These are phyloP conservation scores for Lepidopterella palustris DNA, from an alignment of 495 filamentous ascomycete species.

Conservation along the genomic window DNA sequence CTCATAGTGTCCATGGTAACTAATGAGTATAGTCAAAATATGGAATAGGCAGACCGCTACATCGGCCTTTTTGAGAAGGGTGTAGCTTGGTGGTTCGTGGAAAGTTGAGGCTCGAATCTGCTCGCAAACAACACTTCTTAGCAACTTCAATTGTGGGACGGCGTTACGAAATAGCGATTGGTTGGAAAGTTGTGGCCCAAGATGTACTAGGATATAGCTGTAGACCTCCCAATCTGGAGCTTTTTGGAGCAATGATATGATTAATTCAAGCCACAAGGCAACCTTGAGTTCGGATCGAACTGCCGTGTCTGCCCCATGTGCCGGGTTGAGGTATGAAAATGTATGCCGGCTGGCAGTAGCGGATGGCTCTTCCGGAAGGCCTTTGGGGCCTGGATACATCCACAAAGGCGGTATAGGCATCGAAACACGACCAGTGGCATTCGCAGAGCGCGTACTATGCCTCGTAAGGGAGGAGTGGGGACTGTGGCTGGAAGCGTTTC, in stretches of 20 bases:
- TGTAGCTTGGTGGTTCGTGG: constrained; percentile 34
- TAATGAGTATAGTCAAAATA: constrained; percentile 72
- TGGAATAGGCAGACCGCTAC: constrained; percentile 84
- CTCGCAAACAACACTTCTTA: constrained; percentile 74
- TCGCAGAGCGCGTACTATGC: constrained; percentile 30
- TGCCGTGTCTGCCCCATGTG: constrained; percentile 12
- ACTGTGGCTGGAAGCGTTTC: constrained; percentile 24
- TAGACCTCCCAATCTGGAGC: constrained; percentile 90
- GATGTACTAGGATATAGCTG: constrained; percentile 78
- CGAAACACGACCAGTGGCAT: constrained; percentile 25
- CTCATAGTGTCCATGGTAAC: constrained; percentile 77
- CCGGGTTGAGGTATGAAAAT: constrained; percentile 30
- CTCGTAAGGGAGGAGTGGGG: constrained; percentile 34
- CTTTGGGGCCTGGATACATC: constrained; percentile 47
- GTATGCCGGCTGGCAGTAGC: constrained; percentile 32
- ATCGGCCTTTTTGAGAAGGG: constrained; percentile 78
- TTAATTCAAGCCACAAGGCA: constrained; percentile 65
- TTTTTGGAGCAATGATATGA: constrained; percentile 66
- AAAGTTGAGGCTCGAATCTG: constrained; percentile 73
- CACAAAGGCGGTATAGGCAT: constrained; percentile 49
- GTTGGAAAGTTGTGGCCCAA: constrained; percentile 85
- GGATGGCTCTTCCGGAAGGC: constrained; percentile 43
- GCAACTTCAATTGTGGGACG: constrained; percentile 62
- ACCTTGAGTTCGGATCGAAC: constrained; percentile 50
- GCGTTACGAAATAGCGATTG: constrained; percentile 73